Percentiles rank a stretch among this genome's conserved stretches.
phyloP scores from a whole-genome alignment of 73 alveolate genomes.

The Paramecium pentaurelia region DNA sequence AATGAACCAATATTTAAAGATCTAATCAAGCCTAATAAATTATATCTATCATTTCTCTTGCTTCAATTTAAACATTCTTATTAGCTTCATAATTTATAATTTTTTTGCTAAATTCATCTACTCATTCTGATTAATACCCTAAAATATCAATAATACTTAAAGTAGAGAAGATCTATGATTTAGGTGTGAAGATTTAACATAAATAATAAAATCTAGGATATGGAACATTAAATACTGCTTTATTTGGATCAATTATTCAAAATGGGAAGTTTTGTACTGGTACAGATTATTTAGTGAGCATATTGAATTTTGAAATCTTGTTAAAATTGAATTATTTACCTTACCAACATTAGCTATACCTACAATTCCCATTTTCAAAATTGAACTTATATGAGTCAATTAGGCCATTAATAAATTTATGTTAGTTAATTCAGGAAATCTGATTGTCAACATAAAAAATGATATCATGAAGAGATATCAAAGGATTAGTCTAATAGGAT shows the following conservation, averaged over 20 bases:
- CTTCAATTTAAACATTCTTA: constrained; percentile 26
- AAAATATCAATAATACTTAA: constrained; percentile 45
- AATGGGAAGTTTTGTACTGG: constrained; percentile 98
- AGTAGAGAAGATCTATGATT: not conserved
- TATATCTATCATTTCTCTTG: not conserved
- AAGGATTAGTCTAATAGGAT: not conserved
- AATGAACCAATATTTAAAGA: constrained; percentile 72
- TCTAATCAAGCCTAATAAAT: constrained; percentile 62
- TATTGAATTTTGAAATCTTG: constrained; percentile 71
- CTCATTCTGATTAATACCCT: not conserved
- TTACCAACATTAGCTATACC: constrained; percentile 98
- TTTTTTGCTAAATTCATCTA: constrained; percentile 73
- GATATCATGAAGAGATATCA: not conserved
- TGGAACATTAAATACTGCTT: constrained; percentile 93
- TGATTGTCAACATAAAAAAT: not conserved
- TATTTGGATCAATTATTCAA: constrained; percentile 97
- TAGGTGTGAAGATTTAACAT: constrained; percentile 16
- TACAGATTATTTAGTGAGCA: constrained; percentile 58
- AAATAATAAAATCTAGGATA: constrained; percentile 91
- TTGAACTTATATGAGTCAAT: not conserved
- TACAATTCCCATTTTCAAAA: constrained; percentile 92
- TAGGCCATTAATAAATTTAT: constrained; percentile 19
- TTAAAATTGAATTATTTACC: not conserved
- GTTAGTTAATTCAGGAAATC: constrained; percentile 36
- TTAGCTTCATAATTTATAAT: constrained; percentile 34